These are phyloP conservation scores for Penicillium salamii DNA, from an alignment of 495 filamentous ascomycete genomes.

Conservation along the genomic window DNA sequence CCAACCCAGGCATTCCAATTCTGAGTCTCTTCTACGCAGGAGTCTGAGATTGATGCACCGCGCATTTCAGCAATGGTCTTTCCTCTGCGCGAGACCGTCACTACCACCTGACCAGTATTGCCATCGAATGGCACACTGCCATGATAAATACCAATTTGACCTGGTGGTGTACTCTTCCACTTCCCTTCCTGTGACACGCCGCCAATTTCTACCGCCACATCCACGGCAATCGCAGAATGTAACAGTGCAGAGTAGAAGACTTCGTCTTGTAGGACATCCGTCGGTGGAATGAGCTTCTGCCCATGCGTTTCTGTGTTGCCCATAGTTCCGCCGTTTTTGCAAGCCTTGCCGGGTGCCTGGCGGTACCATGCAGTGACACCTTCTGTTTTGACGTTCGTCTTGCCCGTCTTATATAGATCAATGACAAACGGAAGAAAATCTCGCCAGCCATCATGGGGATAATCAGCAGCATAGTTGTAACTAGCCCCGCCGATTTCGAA, in stretches of 20 bases:
- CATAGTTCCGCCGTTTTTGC: slow-evolving; percentile 28
- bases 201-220: slow-evolving; percentile 39
- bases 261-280: slow-evolving; percentile 21
- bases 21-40: slow-evolving; percentile 1
- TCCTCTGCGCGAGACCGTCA: slow-evolving; percentile 1
- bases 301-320: slow-evolving; percentile 29
- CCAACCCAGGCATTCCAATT: slow-evolving; percentile 9
- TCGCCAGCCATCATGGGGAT: slow-evolving; percentile 55
- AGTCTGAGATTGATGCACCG: neutral
- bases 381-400: slow-evolving; percentile 23
- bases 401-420: slow-evolving; percentile 56
- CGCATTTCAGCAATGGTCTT: slow-evolving; percentile 3
- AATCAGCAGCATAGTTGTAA: slow-evolving; percentile 45
- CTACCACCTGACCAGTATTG: slow-evolving; percentile 30
- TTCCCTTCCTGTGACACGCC: slow-evolving; percentile 19
- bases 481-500: slow-evolving; percentile 50
- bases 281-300: slow-evolving; percentile 15
- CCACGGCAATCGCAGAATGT: slow-evolving; percentile 15
- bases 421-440: slow-evolving; percentile 63
- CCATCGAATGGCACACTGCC: slow-evolving; percentile 44
- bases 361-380: slow-evolving; percentile 55
- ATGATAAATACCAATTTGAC: slow-evolving; percentile 47
- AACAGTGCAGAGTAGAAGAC: slow-evolving; percentile 31
- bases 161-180: slow-evolving; percentile 23
- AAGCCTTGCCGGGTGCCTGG: slow-evolving; percentile 22